phyloP scores from a whole-genome alignment of 2,329 filamentous ascomycete species.

The Hypocreales sp. region DNA sequence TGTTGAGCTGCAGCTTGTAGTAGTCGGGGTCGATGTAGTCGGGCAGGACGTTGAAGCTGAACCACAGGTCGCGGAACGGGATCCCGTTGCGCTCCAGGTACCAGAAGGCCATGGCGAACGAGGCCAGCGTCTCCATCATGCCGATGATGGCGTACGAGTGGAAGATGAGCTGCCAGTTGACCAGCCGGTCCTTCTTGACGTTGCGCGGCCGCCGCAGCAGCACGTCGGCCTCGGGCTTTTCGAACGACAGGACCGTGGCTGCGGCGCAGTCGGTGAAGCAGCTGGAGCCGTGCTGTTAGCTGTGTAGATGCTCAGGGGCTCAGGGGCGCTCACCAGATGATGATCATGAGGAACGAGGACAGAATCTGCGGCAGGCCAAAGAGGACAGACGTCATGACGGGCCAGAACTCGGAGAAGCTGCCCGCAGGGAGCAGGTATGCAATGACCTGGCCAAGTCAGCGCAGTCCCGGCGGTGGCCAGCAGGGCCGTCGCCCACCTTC shows the following conservation, averaged over 20 bases:
- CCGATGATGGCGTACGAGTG: constrained; percentile 62
- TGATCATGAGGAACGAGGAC: constrained; percentile 58
- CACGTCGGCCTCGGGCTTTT: constrained; percentile 62
- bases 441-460: constrained; percentile 16
- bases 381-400: constrained; percentile 55
- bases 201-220: constrained; percentile 53
- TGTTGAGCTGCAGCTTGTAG: constrained; percentile 39
- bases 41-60: constrained; percentile 44
- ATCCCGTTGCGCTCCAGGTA: constrained; percentile 48
- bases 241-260: constrained; percentile 60
- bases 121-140: constrained; percentile 41
- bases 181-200: constrained; percentile 53
- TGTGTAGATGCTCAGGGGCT: too few species aligned
- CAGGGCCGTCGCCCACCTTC: constrained; percentile 26
- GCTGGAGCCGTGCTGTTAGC: constrained; percentile 12
- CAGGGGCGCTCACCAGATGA: constrained; percentile 42
- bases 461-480: not conserved
- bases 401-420: constrained; percentile 62
- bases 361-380: constrained; percentile 62
- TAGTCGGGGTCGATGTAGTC: constrained; percentile 34
- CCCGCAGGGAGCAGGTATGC: constrained; percentile 62
- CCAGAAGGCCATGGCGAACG: constrained; percentile 53
- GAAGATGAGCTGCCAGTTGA: constrained; percentile 56
- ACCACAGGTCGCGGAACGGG: constrained; percentile 49
- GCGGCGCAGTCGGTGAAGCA: constrained; percentile 67